Base-by-base conservation (phyloP, 352 stramenopile species). In the Pythium brassicae region DNA sequence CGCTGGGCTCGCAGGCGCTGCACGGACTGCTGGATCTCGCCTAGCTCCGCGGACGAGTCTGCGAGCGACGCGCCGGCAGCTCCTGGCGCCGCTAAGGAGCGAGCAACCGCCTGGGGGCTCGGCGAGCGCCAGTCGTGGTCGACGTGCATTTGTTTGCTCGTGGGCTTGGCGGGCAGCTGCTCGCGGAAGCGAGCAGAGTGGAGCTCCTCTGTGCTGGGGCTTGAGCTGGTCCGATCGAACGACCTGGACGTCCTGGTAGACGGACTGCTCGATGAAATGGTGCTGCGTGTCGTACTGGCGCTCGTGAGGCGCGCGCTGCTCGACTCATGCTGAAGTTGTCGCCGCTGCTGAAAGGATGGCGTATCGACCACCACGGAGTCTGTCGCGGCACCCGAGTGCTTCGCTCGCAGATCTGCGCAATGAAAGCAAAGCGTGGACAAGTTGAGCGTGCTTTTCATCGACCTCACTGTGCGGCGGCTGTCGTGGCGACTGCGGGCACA, bases 11-110 rank as follows among this genome's bases (percentile, higher is more conserved):
- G 63, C 23, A 88, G 55, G 23, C 74, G 67, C 53, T 77, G 50
- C 15, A 83, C 72, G 0, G 76, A 86, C 43, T 83, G 65, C 54
- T 84, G 70, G 63, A 86, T 86, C 35, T 86, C 65, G 40, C 42
- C 58, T 23, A 78, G 40, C 43, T 71, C 62, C 15, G 52, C 59
- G 5, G 59, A 57, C 4, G 57, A 68, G 20, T 61, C 47, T 10
- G 14, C 34, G 14, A 55, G 17, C 2, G 32, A 37, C 14, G 2
- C 14, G 32, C 6, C 20, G 4, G 49, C 34, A 15, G 12, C 32
- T 14, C 27, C 4, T 25, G 42, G 20, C 20, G 42, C n/a, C 20
- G n/a, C 6, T 19, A 47, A 23, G n/a, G 20, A 47, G 42, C 42
- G 42, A 11, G 20, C 14, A 4, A 17, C 20, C 11, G n/a, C 42